Evolutionary conservation across 768 basidiomycete species (phyloP), one percentile per base, ranked within the genome.

Genomic region (Krasilnikovozyma curviuscula): DNA sequence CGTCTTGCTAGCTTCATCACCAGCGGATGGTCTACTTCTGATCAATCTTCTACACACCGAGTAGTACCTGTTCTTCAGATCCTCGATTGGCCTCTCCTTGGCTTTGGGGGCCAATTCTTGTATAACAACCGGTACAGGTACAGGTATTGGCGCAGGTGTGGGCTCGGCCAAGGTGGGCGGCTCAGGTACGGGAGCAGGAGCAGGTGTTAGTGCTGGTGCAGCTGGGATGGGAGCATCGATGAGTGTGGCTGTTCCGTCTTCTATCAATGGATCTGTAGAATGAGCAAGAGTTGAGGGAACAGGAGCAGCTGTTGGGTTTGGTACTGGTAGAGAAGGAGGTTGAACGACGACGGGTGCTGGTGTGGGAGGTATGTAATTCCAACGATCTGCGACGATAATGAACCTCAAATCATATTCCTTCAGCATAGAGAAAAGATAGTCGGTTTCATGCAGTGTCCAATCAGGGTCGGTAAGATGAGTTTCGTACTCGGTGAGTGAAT

Each of bases 401-500:
- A 89, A 97, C 37, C 91, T 73, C 10, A 76, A 69, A 62, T 95
- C 89, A 55, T 81, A 97, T 44, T 82, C 77, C 42, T 73, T 71
- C 8, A 81, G 77, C 8, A 91, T 63, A 3, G 67, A 67, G 65
- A 97, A 91, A 1, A 98, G 72, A 60, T 95, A 85, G 60, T 85
- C 81, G 0, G 93, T 95, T 64, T 95, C 88, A 55, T 86, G 83
- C 56, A 79, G 81, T 6, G 82, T 73, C 93, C 93, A 97, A 51
- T 79, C 79, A 9, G 67, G 68, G 57, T 89, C 91, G 79, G 43
- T 41, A 32, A 93, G 67, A 56, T 78, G 72, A n/a, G 71, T 70
- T 3, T 74, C 72, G 59, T 95, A 98, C 66, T 97, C 93, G 45
- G 85, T 59, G 59, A 40, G 55, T 59, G 30, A 13, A 14, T 14